phyloP scores from a whole-genome alignment of 495 filamentous ascomycete species.

The Talaromyces thailandensis region DNA sequence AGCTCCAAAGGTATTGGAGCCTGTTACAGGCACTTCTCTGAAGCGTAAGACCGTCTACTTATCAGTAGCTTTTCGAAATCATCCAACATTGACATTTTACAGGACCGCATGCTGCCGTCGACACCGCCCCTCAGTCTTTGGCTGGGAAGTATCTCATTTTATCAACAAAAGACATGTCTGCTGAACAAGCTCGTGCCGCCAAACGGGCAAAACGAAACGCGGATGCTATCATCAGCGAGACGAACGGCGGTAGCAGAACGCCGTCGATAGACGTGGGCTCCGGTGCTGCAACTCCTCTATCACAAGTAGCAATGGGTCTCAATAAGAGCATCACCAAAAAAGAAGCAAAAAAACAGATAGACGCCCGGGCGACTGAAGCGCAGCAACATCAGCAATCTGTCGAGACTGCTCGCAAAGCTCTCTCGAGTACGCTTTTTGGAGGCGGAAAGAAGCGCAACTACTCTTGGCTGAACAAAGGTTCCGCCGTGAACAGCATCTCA shows the following conservation, averaged over 20 bases:
- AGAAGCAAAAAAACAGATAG: constrained; percentile 40
- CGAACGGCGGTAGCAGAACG: constrained; percentile 16
- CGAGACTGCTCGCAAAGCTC: constrained; percentile 36
- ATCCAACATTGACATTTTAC: background rate
- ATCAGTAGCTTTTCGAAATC: background rate
- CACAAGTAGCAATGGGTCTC: constrained; percentile 18
- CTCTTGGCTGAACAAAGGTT: constrained; percentile 33
- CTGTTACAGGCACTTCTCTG: background rate
- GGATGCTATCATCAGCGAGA: constrained; percentile 31
- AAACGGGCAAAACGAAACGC: constrained; percentile 40
- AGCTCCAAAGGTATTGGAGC: background rate
- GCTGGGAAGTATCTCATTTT: constrained; percentile 9
- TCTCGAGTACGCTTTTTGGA: constrained; percentile 35
- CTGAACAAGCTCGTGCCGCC: constrained; percentile 44
- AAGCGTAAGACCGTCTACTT: background rate
- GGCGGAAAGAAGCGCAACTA: constrained; percentile 30
- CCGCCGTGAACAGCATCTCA: constrained; percentile 30
- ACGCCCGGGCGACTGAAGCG: constrained; percentile 40
- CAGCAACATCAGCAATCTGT: constrained; percentile 43
- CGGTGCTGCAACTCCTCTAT: constrained; percentile 28
- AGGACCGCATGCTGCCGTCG: constrained; percentile 1
- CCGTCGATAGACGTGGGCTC: constrained; percentile 32
- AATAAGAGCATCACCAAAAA: constrained; percentile 48
- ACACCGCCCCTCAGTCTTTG: background rate
- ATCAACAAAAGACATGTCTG: constrained; percentile 23